Base-by-base conservation (phyloP, 352 stramenopile species). In the Phytophthora ohioensis region DNA sequence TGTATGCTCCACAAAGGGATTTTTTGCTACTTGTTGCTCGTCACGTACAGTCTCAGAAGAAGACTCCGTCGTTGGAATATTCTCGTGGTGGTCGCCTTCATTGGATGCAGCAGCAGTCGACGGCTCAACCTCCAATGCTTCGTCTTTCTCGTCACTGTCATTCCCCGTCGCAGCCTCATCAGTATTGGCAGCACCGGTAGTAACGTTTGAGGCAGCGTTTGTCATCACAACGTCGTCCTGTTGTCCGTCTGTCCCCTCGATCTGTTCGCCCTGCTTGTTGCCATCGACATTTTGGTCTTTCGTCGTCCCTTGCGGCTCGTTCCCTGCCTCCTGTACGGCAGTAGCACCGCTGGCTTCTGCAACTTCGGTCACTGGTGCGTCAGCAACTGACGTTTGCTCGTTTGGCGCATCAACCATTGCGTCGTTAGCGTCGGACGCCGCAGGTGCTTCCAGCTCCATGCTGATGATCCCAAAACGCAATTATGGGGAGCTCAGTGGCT, bases 361-460 rank as follows among this genome's bases (percentile, higher is more conserved):
- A 10, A 21, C 32, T 48, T 13, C 17, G 7, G 8, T n/a, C 45
- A 53, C 4, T 12, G 38, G 3, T 53, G 32, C 10, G 21, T 69
- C 57, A 27, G 9, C 3, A 15, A n/a, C 27, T 30, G 34, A 57
- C 2, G 15, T 5, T 63, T 62, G 34, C 8, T 62, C 57, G 30
- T 39, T 39, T 35, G 11, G 21, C 4, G 27, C 57, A 12, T 36
- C 48, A 10, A 2, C 21, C 4, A 38, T 8, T 32, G 48, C 47
- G 52, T 0, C 41, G 15, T 13, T 36, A 21, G 30, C 49, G 31
- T 27, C 45, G 64, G 46, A 62, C 47, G 32, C 57, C 13, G 35
- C 57, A 10, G 56, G 21, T 49, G 7, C 66, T 2, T 76, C 57
- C 3, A 52, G 30, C 64, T 71, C 58, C 66, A 78, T 78, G 8